Percentiles rank a stretch among this genome's conserved stretches.
phyloP scores from a whole-genome alignment of 2,329 filamentous ascomycete genomes.

The Elsinoe perseae region DNA sequence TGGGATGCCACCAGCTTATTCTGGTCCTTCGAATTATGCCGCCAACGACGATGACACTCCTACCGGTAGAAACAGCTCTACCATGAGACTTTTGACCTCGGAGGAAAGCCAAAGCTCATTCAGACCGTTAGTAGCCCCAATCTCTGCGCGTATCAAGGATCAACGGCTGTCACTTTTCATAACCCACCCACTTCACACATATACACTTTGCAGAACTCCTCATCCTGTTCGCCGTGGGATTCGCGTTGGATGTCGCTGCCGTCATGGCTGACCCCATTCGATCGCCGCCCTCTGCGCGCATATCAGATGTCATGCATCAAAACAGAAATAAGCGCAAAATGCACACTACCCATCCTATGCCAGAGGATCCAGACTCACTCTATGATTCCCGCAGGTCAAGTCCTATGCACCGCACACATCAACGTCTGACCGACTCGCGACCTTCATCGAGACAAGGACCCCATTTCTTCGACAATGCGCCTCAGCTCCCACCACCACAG shows the following conservation, averaged over 20 bases:
- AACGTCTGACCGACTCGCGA: constrained; percentile 39
- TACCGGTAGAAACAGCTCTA: constrained; percentile 35
- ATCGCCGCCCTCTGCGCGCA: constrained; percentile 24
- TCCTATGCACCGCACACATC: constrained; percentile 42
- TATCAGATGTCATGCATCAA: constrained; percentile 28
- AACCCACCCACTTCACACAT: background rate
- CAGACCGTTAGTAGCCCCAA: constrained; percentile 36
- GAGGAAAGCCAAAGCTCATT: constrained; percentile 37
- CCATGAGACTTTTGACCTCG: constrained; percentile 45
- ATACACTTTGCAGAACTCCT: constrained; percentile 8
- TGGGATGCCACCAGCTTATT: constrained; percentile 29
- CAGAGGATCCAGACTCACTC: constrained; percentile 25
- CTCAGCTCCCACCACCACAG: constrained; percentile 48
- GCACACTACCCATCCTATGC: background rate
- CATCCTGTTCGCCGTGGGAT: background rate
- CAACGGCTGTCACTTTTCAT: constrained; percentile 1
- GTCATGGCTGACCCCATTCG: constrained; percentile 20
- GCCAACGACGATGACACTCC: constrained; percentile 31
- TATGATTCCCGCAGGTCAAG: constrained; percentile 34
- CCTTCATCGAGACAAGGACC: constrained; percentile 43
- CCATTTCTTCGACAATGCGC: constrained; percentile 41
- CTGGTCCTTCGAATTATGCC: constrained; percentile 38
- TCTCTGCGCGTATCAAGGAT: constrained; percentile 23
- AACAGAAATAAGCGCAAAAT: constrained; percentile 23
- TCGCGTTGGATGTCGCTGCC: constrained; percentile 1